A percentile compares a stretch with the other conserved stretches of the same genome.
phyloP scores from a whole-genome alignment of 306 rosid genomes.

The Vachellia collinsii region DNA sequence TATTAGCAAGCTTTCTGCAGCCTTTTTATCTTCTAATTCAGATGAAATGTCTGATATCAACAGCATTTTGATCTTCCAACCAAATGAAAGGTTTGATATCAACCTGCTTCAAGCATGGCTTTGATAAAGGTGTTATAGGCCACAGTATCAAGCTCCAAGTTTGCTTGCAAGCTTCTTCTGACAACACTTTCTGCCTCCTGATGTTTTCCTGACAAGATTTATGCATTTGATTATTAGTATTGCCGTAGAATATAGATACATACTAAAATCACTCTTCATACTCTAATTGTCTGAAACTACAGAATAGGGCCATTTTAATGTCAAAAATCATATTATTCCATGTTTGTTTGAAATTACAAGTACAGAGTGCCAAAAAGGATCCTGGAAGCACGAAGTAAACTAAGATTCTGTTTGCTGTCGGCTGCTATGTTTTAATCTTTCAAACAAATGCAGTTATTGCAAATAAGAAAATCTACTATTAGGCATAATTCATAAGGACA shows the following conservation, averaged over 20 bases:
- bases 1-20: conserved; percentile 42
- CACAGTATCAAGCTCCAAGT: conserved; percentile 81
- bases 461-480: conserved; percentile 6
- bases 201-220: conserved; percentile 65
- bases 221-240: conserved; percentile 18
- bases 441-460: conserved; percentile 5
- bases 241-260: conserved; percentile 28
- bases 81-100: conserved; percentile 30
- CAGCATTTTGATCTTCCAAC: conserved; percentile 35
- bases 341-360: background rate
- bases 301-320: background rate
- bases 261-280: background rate
- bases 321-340: background rate
- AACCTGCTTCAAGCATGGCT: conserved; percentile 93
- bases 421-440: background rate
- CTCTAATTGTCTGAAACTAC: background rate
- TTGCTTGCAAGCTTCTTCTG: conserved; percentile 56
- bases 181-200: conserved; percentile 72
- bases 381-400: background rate
- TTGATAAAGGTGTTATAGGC: conserved; percentile 93
- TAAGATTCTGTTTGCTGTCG: background rate
- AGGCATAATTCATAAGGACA: background rate
- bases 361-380: background rate
- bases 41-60: conserved; percentile 34
- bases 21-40: conserved; percentile 22